A percentile compares a stretch with the other conserved stretches of the same genome.
These are phyloP conservation scores for Thelonectria blattea DNA, from an alignment of 2,329 filamentous ascomycete genomes.

Conservation along the genomic window DNA sequence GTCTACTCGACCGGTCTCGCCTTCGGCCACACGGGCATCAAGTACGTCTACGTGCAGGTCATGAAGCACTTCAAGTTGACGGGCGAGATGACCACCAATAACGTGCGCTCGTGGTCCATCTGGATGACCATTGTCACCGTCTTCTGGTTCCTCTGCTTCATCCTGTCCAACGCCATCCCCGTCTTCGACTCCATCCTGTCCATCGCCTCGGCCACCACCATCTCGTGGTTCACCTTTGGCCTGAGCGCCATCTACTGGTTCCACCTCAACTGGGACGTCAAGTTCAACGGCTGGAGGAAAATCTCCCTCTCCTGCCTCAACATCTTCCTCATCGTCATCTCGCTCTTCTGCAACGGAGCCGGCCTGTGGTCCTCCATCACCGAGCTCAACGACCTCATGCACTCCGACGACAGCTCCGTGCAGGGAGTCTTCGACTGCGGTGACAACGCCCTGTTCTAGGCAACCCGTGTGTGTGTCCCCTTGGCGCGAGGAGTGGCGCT, in stretches of 20 bases:
- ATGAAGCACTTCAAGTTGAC: slow-evolving; percentile 43
- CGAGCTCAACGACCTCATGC: slow-evolving; percentile 41
- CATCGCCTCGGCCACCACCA: slow-evolving; percentile 45
- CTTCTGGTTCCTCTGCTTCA: slow-evolving; percentile 45
- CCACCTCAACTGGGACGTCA: slow-evolving; percentile 44
- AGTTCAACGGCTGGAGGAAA: slow-evolving; percentile 39
- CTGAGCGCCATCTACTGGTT: slow-evolving; percentile 46
- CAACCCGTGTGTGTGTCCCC: slow-evolving; percentile 9
- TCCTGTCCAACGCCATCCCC: slow-evolving; percentile 46
- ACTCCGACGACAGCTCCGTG: slow-evolving; percentile 35
- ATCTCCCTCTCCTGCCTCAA: slow-evolving; percentile 40
- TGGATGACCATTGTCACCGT: slow-evolving; percentile 43
- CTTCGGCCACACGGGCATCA: slow-evolving; percentile 44
- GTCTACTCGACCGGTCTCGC: slow-evolving; percentile 41
- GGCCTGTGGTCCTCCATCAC: slow-evolving; percentile 45
- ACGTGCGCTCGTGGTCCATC: slow-evolving; percentile 42
- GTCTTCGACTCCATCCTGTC: slow-evolving; percentile 47
- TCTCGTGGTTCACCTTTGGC: slow-evolving; percentile 48
- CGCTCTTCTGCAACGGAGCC: slow-evolving; percentile 45
- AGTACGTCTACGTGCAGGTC: slow-evolving; percentile 43
- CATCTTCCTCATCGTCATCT: slow-evolving; percentile 40
- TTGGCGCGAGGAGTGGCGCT: slow-evolving; percentile 21
- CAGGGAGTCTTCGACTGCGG: slow-evolving; percentile 44
- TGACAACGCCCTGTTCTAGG: slow-evolving; percentile 44
- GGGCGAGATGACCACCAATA: slow-evolving; percentile 42